A percentile compares a stretch with the other conserved stretches of the same genome.
Conservation (phyloP, 2,329 filamentous ascomycete genomes). For the Elsinoe fawcettii region DNA sequence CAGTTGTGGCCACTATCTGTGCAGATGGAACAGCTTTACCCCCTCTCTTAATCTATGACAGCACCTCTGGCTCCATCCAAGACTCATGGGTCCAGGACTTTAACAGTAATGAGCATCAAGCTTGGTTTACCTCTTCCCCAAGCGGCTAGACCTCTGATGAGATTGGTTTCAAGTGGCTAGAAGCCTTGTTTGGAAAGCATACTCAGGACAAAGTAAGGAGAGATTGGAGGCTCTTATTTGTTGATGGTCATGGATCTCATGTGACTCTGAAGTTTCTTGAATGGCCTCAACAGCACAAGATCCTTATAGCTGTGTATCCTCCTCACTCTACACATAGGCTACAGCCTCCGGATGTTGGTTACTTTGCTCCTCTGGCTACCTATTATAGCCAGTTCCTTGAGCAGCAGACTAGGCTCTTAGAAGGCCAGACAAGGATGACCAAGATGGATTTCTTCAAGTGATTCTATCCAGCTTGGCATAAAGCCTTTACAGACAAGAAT, state of each 20-base stretch:
- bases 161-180: slow-evolving; percentile 18
- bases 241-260: slow-evolving; percentile 19
- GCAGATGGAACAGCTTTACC: slow-evolving; percentile 17
- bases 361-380: slow-evolving; percentile 20
- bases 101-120: too few species aligned
- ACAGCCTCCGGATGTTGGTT: slow-evolving; percentile 21
- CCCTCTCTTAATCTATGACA: slow-evolving; percentile 18
- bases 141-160: slow-evolving; percentile 20
- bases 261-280: slow-evolving; percentile 16
- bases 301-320: too few species aligned
- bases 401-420: not conserved
- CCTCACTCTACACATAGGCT: too few species aligned
- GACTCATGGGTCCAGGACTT: too few species aligned
- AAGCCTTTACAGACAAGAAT: slow-evolving; percentile 17
- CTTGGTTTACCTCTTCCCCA: too few species aligned
- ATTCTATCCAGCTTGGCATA: slow-evolving; percentile 17
- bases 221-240: slow-evolving; percentile 18
- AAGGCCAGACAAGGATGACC: slow-evolving; percentile 15
- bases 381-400: slow-evolving; percentile 19
- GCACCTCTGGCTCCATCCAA: too few species aligned
- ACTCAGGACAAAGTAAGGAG: slow-evolving; percentile 17
- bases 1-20: slow-evolving; percentile 19
- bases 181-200: slow-evolving; percentile 16
- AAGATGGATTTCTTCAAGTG: slow-evolving; percentile 19
- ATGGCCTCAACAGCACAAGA: slow-evolving; percentile 15